Percentiles rank a stretch among this genome's conserved stretches.
phyloP scores from a whole-genome alignment of 1,139 yeast genomes.

The Suzukiozyma palmioleophila region DNA sequence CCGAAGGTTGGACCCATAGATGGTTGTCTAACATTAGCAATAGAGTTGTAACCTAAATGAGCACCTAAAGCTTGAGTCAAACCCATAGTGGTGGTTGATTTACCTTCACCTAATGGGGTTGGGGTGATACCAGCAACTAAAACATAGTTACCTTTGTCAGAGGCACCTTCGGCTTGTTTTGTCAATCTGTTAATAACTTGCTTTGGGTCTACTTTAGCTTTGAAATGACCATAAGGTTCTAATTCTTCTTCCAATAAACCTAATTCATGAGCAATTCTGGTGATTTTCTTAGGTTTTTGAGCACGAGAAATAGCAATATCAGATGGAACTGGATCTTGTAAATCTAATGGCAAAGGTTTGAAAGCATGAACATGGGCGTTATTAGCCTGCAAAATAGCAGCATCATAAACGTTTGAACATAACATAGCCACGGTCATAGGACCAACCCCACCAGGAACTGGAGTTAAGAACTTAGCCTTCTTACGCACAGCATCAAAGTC shows the following conservation, averaged over 20 bases:
- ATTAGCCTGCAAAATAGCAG: conserved; percentile 55
- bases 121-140: conserved; percentile 82
- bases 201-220: conserved; percentile 67
- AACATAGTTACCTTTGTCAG: conserved; percentile 55
- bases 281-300: conserved; percentile 65
- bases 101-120: conserved; percentile 80
- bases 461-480: conserved; percentile 63
- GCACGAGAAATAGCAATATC: conserved; percentile 73
- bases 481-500: conserved; percentile 56
- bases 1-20: conserved; percentile 89
- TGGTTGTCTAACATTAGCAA: conserved; percentile 82
- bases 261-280: conserved; percentile 58
- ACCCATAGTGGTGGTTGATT: conserved; percentile 77
- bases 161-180: conserved; percentile 46
- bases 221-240: conserved; percentile 69
- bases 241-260: conserved; percentile 60
- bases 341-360: conserved; percentile 46
- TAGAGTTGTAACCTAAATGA: conserved; percentile 60
- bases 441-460: conserved; percentile 88
- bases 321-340: conserved; percentile 63
- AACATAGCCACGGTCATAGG: conserved; percentile 89
- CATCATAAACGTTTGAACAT: conserved; percentile 60
- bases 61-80: conserved; percentile 78
- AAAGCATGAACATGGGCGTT: conserved; percentile 42
- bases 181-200: conserved; percentile 53